Evolutionary conservation across 2,329 filamentous ascomycete species (phyloP).

Genomic region (Cladorrhinum sp.): DNA sequence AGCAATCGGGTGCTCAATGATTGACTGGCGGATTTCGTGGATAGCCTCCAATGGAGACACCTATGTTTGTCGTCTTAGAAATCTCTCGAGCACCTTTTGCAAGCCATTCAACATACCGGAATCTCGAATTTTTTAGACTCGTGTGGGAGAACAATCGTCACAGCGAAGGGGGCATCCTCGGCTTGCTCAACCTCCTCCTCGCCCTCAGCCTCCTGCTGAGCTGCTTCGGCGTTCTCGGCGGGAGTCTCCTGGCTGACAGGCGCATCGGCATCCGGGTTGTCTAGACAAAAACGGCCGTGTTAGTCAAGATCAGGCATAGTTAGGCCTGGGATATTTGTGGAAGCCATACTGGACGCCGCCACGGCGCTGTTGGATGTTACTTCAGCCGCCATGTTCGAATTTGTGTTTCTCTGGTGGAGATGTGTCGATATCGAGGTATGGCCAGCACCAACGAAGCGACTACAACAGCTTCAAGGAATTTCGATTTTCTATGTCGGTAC

Average conservation of each 20-base stretch:
- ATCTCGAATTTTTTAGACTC: constrained; percentile 76
- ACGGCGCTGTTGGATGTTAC: constrained; percentile 12
- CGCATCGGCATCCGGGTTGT: constrained; percentile 20
- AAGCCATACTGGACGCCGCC: constrained; percentile 24
- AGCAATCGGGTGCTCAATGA: constrained; percentile 87
- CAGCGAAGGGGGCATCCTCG: constrained; percentile 51
- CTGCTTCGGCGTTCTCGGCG: constrained; percentile 17
- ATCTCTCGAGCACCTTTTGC: constrained; percentile 6
- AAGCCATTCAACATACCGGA: constrained; percentile 59
- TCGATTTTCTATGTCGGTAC: constrained; percentile 6
- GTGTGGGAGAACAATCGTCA: constrained; percentile 80
- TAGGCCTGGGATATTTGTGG: not conserved
- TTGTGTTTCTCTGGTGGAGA: not conserved
- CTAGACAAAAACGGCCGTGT: constrained; percentile 14
- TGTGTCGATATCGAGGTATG: constrained; percentile 11
- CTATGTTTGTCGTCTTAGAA: constrained; percentile 43
- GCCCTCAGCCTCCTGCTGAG: constrained; percentile 27
- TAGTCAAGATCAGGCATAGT: not conserved
- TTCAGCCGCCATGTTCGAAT: constrained; percentile 19
- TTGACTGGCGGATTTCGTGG: constrained; percentile 93
- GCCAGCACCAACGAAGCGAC: constrained; percentile 4
- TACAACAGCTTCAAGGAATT: constrained; percentile 11
- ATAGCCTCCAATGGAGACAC: constrained; percentile 93
- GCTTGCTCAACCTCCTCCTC: constrained; percentile 32
- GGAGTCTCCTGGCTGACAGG: constrained; percentile 17